Evolutionary conservation across 257 asterid genomes (phyloP).

Genomic region (Solanum pimpinellifolium): DNA sequence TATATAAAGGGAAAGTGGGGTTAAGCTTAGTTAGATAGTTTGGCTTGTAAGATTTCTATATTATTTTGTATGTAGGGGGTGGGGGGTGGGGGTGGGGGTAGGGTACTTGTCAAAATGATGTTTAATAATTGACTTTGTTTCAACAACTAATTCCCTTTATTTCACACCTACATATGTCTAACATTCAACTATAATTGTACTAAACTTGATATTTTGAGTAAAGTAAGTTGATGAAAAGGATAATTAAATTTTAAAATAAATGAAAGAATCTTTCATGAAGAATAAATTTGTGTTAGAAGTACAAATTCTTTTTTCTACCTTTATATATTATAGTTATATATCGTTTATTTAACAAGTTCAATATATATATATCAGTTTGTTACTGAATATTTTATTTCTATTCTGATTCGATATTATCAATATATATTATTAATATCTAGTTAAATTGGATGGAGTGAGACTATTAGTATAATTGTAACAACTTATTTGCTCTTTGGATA

Average conservation of each 20-base stretch:
- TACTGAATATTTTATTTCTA: not conserved
- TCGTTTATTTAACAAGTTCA: no score
- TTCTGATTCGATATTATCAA: not conserved
- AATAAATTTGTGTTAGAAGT: not conserved
- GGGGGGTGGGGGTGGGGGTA: not conserved
- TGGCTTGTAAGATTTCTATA: slow-evolving; percentile 31
- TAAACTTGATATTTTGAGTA: not conserved
- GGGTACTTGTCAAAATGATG: slow-evolving; percentile 17
- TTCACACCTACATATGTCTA: slow-evolving; percentile 24
- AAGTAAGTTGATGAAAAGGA: not conserved
- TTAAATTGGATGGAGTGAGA: not conserved
- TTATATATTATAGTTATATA: no score
- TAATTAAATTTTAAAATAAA: not conserved
- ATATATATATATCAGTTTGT: no score
- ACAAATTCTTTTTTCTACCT: not conserved
- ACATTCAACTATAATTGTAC: slow-evolving; percentile 36
- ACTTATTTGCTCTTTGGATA: not conserved
- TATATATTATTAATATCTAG: not conserved
- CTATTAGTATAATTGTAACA: not conserved
- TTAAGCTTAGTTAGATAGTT: slow-evolving; percentile 44
- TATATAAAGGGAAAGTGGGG: slow-evolving; percentile 26
- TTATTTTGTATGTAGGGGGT: not conserved
- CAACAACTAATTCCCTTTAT: slow-evolving; percentile 21
- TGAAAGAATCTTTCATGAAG: not conserved
- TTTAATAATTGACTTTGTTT: slow-evolving; percentile 8